These are phyloP conservation scores for Cryptosporidium andersoni DNA, from an alignment of 169 alveolate genomes.

Conservation along the genomic window DNA sequence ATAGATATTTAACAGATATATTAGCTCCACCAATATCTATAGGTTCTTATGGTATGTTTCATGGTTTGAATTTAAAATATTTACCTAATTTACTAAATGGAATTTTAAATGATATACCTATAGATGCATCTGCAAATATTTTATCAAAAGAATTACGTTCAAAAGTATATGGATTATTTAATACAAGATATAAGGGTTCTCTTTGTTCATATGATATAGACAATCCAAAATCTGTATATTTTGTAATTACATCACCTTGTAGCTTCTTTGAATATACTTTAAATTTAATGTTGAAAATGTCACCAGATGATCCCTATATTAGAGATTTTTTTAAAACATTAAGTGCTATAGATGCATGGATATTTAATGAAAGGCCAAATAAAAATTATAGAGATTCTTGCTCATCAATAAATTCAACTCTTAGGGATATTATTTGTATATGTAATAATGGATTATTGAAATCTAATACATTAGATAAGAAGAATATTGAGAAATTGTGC, in stretches of 20 bases:
- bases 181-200: constrained; percentile 31
- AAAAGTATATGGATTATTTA: constrained; percentile 16
- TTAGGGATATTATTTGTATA: not conserved
- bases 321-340: constrained; percentile 12
- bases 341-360: constrained; percentile 26
- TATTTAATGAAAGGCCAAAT: constrained; percentile 35
- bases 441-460: not conserved
- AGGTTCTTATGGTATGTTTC: not conserved
- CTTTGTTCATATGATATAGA: constrained; percentile 42
- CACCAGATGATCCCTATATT: constrained; percentile 38
- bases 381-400: constrained; percentile 10
- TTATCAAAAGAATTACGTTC: constrained; percentile 21
- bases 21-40: not conserved
- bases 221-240: constrained; percentile 27
- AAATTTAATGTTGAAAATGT: constrained; percentile 16
- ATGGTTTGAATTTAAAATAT: constrained; percentile 17
- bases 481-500: not conserved
- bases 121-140: constrained; percentile 32
- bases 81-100: constrained; percentile 28
- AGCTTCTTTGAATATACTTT: constrained; percentile 26
- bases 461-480: not conserved
- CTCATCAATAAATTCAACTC: constrained; percentile 11
- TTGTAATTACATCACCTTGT: constrained; percentile 31
- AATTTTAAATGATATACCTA: constrained; percentile 15
- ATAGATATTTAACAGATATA: not conserved